Conservation (phyloP, 208 protist species). For the Acanthamoeba sp. region DNA sequence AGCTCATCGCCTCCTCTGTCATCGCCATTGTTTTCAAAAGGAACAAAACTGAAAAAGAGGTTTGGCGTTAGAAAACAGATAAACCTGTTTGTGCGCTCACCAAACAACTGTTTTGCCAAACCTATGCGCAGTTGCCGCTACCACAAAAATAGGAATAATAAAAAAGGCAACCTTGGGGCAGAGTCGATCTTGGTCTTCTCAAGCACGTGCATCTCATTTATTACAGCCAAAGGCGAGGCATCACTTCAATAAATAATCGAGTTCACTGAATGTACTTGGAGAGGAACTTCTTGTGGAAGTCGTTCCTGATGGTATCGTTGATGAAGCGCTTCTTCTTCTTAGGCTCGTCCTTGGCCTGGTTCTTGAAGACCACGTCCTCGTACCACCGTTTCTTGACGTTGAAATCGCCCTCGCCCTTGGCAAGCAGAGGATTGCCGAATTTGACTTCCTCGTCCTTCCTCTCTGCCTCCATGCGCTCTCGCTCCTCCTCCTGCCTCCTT, state of each 20-base stretch:
- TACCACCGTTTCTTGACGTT: slow-evolving; percentile 89
- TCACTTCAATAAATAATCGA: neutral
- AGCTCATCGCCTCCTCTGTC: too few relatives aligned
- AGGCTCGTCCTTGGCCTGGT: slow-evolving; percentile 89
- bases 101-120: too few relatives aligned
- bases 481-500: slow-evolving; percentile 82
- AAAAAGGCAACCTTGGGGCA: too few relatives aligned
- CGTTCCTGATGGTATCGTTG: slow-evolving; percentile 93
- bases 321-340: slow-evolving; percentile 91
- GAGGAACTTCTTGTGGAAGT: slow-evolving; percentile 93
- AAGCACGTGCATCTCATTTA: too few relatives aligned
- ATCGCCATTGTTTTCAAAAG: too few relatives aligned
- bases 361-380: slow-evolving; percentile 93
- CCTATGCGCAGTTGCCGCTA: too few relatives aligned
- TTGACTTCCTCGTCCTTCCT: slow-evolving; percentile 72
- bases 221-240: too few relatives aligned
- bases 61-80: too few relatives aligned
- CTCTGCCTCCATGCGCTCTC: slow-evolving; percentile 60
- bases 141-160: too few relatives aligned
- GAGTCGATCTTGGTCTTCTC: too few relatives aligned
- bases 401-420: slow-evolving; percentile 75
- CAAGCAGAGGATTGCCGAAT: slow-evolving; percentile 61
- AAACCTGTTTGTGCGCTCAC: too few relatives aligned
- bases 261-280: slow-evolving; percentile 90
- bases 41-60: too few relatives aligned